Evolutionary conservation across 2,329 filamentous ascomycete species (phyloP).

Genomic region (Calonectria fujianensis): DNA sequence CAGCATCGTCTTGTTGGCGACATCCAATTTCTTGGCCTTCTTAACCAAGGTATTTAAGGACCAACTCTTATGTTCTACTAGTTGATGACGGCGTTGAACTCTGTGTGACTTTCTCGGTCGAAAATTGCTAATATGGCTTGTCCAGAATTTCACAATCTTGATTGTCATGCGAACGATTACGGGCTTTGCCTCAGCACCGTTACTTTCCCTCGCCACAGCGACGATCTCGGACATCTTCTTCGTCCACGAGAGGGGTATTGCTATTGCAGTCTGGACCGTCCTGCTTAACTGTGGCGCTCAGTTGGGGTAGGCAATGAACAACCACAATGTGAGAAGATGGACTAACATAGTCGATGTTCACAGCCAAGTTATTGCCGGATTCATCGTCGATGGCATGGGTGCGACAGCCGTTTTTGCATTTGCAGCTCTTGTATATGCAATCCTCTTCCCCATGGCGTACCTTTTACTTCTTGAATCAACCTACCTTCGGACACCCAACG

Average conservation of each 20-base stretch:
- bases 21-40: neutral
- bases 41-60: neutral
- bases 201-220: neutral
- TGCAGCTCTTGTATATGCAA: neutral
- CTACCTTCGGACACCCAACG: neutral
- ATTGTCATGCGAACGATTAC: neutral
- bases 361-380: neutral
- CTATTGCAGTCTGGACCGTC: neutral
- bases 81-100: neutral
- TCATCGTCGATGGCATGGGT: neutral
- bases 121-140: neutral
- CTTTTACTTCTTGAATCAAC: neutral
- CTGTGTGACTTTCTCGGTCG: neutral
- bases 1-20: neutral
- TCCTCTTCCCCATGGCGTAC: neutral
- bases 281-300: neutral
- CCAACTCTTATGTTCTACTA: neutral
- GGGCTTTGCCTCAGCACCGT: neutral
- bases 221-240: neutral
- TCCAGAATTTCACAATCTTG: neutral
- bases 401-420: neutral
- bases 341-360: neutral
- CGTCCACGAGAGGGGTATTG: neutral
- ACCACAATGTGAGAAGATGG: neutral
- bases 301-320: neutral